A percentile compares a stretch with the other conserved stretches of the same genome.
Evolutionary conservation across 345 rosid species (phyloP).

Genomic region (Hypericum androsaemum): DNA sequence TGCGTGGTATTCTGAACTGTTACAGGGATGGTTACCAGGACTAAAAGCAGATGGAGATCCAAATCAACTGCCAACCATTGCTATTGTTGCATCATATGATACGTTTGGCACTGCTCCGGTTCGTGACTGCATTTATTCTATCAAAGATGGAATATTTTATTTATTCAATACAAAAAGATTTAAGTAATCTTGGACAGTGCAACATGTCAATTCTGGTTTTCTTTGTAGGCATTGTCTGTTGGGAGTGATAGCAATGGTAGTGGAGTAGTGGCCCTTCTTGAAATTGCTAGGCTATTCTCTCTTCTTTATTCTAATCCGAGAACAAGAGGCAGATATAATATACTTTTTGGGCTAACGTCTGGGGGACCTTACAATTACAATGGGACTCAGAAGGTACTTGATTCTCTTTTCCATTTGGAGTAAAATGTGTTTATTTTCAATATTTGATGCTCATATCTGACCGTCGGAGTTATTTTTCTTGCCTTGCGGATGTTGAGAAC

Average conservation of each 20-base stretch:
- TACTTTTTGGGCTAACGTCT: slow-evolving; percentile 89
- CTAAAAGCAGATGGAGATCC: slow-evolving; percentile 78
- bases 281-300: slow-evolving; percentile 88
- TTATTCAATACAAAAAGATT: background rate
- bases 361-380: slow-evolving; percentile 97
- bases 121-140: slow-evolving; percentile 24
- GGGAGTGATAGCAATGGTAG: slow-evolving; percentile 99
- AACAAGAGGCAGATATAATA: slow-evolving; percentile 89
- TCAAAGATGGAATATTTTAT: background rate
- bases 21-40: slow-evolving; percentile 96
- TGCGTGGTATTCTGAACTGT: slow-evolving; percentile 15
- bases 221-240: slow-evolving; percentile 72
- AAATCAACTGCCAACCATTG: slow-evolving; percentile 87
- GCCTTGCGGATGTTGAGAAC: background rate
- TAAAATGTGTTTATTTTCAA: no score
- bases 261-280: slow-evolving; percentile 89
- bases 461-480: slow-evolving; percentile 9
- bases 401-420: background rate
- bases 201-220: slow-evolving; percentile 13
- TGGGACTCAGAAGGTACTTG: slow-evolving; percentile 85
- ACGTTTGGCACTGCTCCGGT: slow-evolving; percentile 97
- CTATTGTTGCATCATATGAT: slow-evolving; percentile 92
- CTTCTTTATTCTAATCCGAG: slow-evolving; percentile 83
- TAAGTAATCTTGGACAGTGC: background rate
- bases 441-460: background rate